Percentiles rank a stretch among this genome's conserved stretches.
These are phyloP conservation scores for Kregervanrija delftensis DNA, from an alignment of 805 yeast genomes.

Conservation along the genomic window DNA sequence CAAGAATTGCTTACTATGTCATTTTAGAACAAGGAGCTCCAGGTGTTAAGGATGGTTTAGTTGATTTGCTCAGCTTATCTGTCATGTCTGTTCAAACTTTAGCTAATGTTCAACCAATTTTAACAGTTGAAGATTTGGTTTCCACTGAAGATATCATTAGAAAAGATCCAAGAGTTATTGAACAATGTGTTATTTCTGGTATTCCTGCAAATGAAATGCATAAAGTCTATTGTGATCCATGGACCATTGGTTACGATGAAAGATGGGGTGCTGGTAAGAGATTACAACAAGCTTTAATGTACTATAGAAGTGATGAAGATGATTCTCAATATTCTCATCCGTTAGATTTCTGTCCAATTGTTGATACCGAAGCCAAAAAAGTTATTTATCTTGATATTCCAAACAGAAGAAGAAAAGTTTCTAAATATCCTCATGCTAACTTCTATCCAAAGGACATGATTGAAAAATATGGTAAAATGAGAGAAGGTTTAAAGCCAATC, in stretches of 20 bases:
- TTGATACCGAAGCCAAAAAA: constrained; percentile 63
- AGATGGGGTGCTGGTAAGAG: constrained; percentile 74
- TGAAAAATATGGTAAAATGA: constrained; percentile 56
- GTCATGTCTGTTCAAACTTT: constrained; percentile 41
- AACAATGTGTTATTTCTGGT: constrained; percentile 67
- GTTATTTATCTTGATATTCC: constrained; percentile 75
- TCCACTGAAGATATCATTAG: constrained; percentile 60
- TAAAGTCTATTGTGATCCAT: constrained; percentile 57
- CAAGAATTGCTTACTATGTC: constrained; percentile 62
- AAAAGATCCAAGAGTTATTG: constrained; percentile 63
- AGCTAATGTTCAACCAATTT: constrained; percentile 66
- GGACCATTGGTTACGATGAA: constrained; percentile 59
- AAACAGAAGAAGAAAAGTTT: constrained; percentile 62
- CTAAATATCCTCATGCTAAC: constrained; percentile 61
- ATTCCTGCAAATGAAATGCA: constrained; percentile 56
- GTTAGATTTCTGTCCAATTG: constrained; percentile 75
- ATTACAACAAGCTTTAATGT: constrained; percentile 75
- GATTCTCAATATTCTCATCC: constrained; percentile 67
- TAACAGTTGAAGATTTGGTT: constrained; percentile 63
- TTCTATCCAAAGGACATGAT: constrained; percentile 61
- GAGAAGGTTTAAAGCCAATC: constrained; percentile 60
- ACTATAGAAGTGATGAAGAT: constrained; percentile 68
- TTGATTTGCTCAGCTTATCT: constrained; percentile 44
- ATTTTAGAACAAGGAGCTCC: constrained; percentile 49
- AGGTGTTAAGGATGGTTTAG: constrained; percentile 68